Evolutionary conservation across 2,329 filamentous ascomycete species (phyloP), one percentile per base, ranked within the genome.

Genomic region (Penicillium sp.): DNA sequence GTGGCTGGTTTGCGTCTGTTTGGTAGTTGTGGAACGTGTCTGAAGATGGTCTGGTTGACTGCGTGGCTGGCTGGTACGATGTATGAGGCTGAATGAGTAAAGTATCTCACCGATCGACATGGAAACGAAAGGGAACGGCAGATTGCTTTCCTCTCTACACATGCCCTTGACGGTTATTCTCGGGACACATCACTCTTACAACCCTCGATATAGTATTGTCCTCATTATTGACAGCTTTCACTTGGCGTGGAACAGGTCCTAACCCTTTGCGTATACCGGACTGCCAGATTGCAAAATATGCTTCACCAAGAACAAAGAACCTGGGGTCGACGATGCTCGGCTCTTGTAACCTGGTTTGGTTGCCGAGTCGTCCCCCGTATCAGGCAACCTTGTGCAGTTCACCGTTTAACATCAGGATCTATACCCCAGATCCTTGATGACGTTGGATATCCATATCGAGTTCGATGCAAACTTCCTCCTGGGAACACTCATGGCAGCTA

Each of bases 341-440:
- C 39, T 42, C 24, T 42, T 42, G 24, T 9, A 29, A 42, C 23
- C 15, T 42, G 39, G 39, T 42, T 24, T 42, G 39, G 20, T 42
- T 42, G 39, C 39, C 39, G 39, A 29, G 26, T 42, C 18, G 3
- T 40, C 12, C 26, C 21, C 21, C n/a, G 21, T n/a, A 42, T 42
- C 39, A 42, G 24, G 17, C 26, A 24, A 42, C 9, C 17, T 42
- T 29, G 24, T 29, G 39, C 39, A 30, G 39, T 24, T 20, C 29
- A 30, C 39, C 39, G 39, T n/a, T 42, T 17, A 42, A 42, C n/a
- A 30, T 18, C 24, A 29, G 24, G 8, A 20, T 26, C 26, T 42
- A 18, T 42, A 42, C 39, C 39, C 39, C 39, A 24, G 39, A 42
- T 42, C 26, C 39, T 29, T 20, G 39, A 30, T 42, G 15, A 42